Percentiles rank a stretch among this genome's conserved stretches.
phyloP scores from a whole-genome alignment of 257 asterid species.

The Solanum acaule region DNA sequence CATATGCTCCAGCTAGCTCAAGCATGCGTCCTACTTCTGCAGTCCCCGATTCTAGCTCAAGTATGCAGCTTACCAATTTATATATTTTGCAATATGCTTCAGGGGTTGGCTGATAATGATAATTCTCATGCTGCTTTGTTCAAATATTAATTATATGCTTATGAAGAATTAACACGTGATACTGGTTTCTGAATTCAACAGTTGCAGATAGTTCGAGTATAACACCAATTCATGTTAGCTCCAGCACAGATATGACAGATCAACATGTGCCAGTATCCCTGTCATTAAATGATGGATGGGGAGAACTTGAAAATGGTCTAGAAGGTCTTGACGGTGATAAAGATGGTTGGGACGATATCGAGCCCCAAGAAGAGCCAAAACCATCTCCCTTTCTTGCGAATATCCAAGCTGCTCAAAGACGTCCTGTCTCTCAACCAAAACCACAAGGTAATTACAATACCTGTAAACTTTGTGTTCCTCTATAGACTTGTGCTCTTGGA shows the following conservation, averaged over 20 bases:
- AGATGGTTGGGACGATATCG: constrained; percentile 94
- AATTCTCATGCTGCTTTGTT: background rate
- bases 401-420: constrained; percentile 71
- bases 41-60: constrained; percentile 53
- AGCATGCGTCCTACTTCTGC: constrained; percentile 48
- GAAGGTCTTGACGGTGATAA: constrained; percentile 48
- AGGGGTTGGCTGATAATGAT: background rate
- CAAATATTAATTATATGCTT: background rate
- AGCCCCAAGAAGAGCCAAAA: constrained; percentile 75
- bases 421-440: constrained; percentile 67
- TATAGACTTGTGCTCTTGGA: background rate
- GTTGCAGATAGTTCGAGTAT: constrained; percentile 38
- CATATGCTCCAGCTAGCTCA: constrained; percentile 45
- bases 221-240: constrained; percentile 36
- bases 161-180: constrained; percentile 3
- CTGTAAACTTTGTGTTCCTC: background rate
- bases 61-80: constrained; percentile 19
- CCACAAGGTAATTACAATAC: constrained; percentile 45
- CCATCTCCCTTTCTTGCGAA: constrained; percentile 76
- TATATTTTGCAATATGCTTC: background rate
- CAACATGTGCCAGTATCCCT: constrained; percentile 57
- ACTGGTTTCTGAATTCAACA: constrained; percentile 17
- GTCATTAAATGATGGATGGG: constrained; percentile 90
- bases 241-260: constrained; percentile 36
- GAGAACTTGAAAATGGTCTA: constrained; percentile 73